phyloP scores from a whole-genome alignment of 2,329 filamentous ascomycete species.

The Zymoseptoria brevis region DNA sequence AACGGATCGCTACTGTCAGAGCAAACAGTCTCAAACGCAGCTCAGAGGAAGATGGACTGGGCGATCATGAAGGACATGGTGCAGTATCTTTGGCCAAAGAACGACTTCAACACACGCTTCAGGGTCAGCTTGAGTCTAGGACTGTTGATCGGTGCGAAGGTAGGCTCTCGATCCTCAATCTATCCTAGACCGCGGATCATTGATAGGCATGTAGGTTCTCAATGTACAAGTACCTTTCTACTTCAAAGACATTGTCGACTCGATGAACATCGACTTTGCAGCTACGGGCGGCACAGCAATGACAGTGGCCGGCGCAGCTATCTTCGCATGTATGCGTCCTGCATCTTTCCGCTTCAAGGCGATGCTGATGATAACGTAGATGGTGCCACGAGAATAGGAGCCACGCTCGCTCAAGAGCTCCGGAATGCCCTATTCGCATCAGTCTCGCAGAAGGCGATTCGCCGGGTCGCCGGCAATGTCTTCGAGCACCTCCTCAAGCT shows the following conservation, averaged over 20 bases:
- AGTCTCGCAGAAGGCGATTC: conserved; percentile 93
- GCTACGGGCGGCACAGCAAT: conserved; percentile 79
- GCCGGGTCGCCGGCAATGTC: conserved; percentile 81
- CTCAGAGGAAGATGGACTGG: conserved; percentile 96
- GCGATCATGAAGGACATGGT: conserved; percentile 98
- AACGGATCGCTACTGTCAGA: conserved; percentile 55
- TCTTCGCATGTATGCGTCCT: conserved; percentile 52
- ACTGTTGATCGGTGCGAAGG: conserved; percentile 80
- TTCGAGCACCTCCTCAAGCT: conserved; percentile 83
- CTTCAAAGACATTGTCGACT: conserved; percentile 96
- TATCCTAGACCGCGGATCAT: conserved; percentile 11
- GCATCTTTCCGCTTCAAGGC: not conserved
- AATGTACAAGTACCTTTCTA: conserved; percentile 99
- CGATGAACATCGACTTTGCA: conserved; percentile 94
- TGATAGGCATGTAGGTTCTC: conserved; percentile 49
- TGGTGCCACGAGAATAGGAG: conserved; percentile 77
- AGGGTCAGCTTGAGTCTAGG: conserved; percentile 79
- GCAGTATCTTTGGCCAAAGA: conserved; percentile 89
- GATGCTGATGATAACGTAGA: conserved; percentile 39
- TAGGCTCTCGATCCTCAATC: conserved; percentile 26
- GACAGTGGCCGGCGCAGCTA: conserved; percentile 84
- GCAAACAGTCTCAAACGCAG: conserved; percentile 61
- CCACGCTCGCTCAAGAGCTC: conserved; percentile 84
- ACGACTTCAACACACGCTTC: conserved; percentile 71
- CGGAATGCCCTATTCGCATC: conserved; percentile 95